Evolutionary conservation across 441 rosid species (phyloP).

Genomic region (Aleurites moluccanus): DNA sequence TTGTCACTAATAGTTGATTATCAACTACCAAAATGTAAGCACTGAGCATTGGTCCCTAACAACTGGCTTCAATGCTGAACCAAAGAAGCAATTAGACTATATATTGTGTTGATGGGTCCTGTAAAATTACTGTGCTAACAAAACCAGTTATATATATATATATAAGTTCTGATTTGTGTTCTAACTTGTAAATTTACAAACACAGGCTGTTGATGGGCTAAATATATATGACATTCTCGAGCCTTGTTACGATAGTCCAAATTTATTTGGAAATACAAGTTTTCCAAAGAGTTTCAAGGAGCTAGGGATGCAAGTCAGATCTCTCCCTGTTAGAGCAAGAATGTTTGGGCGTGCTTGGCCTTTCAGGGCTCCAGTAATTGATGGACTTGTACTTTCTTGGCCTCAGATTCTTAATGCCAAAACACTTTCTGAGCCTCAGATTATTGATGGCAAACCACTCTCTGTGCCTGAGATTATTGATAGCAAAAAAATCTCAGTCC

Average conservation of each 20-base stretch:
- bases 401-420: slow-evolving; percentile 12
- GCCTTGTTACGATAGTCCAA: slow-evolving; percentile 43
- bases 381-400: slow-evolving; percentile 31
- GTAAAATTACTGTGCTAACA: no score
- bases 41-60: no score
- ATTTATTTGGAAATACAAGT: slow-evolving; percentile 15
- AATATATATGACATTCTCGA: slow-evolving; percentile 45
- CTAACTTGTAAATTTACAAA: background rate
- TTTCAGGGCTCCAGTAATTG: slow-evolving; percentile 32
- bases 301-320: slow-evolving; percentile 37
- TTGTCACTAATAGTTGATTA: no score
- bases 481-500: slow-evolving; percentile 11
- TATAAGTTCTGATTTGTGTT: no score
- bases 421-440: slow-evolving; percentile 22
- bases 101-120: no score
- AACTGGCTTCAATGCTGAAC: no score
- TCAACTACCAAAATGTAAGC: no score
- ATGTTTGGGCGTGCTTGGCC: slow-evolving; percentile 69
- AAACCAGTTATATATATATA: no score
- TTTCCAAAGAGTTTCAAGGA: slow-evolving; percentile 43
- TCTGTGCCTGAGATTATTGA: background rate
- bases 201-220: slow-evolving; percentile 30
- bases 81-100: no score
- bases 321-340: slow-evolving; percentile 44
- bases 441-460: background rate